A percentile compares a stretch with the other conserved stretches of the same genome.
These are phyloP conservation scores for Ceratocystis lukuohia DNA, from an alignment of 2,329 filamentous ascomycete genomes.

Conservation along the genomic window DNA sequence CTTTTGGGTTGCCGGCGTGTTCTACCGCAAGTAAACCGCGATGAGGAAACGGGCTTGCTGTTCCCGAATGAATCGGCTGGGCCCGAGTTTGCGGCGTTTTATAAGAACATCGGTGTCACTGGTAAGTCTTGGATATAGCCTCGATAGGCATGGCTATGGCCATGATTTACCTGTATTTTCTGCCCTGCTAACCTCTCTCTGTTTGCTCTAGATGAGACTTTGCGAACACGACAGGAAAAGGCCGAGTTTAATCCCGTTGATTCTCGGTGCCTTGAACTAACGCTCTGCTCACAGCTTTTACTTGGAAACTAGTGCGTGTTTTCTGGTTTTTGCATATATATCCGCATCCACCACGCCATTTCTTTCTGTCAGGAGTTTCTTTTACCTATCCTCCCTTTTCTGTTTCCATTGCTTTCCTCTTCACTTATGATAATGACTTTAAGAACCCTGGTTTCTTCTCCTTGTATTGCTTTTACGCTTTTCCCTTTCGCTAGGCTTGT, in stretches of 20 bases:
- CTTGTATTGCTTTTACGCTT: not conserved
- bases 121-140: slow-evolving; percentile 32
- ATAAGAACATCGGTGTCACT: slow-evolving; percentile 42
- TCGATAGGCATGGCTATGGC: not conserved
- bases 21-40: slow-evolving; percentile 39
- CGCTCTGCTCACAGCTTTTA: slow-evolving; percentile 37
- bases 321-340: not conserved
- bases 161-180: not conserved
- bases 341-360: not conserved
- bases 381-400: not conserved
- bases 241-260: slow-evolving; percentile 38
- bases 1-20: slow-evolving; percentile 47
- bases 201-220: slow-evolving; percentile 23
- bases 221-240: slow-evolving; percentile 35
- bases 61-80: slow-evolving; percentile 34
- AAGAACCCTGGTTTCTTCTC: not conserved
- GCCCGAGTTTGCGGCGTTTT: slow-evolving; percentile 37
- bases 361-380: not conserved
- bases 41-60: slow-evolving; percentile 35
- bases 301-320: slow-evolving; percentile 22
- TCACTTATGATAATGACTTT: slow-evolving; percentile 1
- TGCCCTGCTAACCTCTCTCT: not conserved
- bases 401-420: not conserved
- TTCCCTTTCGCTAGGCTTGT: not conserved
- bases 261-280: slow-evolving; percentile 38